phyloP scores from a whole-genome alignment of 257 asterid genomes.

The Apocynum venetum region DNA sequence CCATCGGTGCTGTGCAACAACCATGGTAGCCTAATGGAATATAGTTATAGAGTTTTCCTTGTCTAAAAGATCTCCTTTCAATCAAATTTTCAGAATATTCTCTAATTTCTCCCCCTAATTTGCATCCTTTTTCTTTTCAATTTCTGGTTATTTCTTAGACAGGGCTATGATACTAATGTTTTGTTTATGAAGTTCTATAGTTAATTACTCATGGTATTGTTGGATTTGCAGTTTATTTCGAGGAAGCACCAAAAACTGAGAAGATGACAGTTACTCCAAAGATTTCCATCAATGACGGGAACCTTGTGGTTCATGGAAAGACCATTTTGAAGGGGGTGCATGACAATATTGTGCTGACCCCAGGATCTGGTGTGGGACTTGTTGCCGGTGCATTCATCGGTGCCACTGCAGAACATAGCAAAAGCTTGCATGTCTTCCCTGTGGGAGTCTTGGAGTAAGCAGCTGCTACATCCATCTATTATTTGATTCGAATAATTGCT shows the following conservation, averaged over 20 bases:
- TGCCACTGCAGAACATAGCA: conserved; percentile 68
- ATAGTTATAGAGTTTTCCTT: not conserved
- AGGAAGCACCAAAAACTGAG: conserved; percentile 19
- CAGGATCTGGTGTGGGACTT: conserved; percentile 75
- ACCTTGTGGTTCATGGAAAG: conserved; percentile 93
- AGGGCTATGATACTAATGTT: not conserved
- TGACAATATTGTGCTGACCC: conserved; percentile 72
- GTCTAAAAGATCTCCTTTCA: not conserved
- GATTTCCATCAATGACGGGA: conserved; percentile 69
- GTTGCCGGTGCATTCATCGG: conserved; percentile 88
- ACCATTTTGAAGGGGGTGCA: conserved; percentile 83
- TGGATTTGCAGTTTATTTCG: conserved; percentile 39
- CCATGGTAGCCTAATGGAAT: not conserved
- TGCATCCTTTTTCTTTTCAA: not conserved
- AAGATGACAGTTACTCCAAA: conserved; percentile 89
- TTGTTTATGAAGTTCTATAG: not conserved
- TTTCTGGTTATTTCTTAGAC: not conserved
- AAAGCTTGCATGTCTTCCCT: conserved; percentile 80
- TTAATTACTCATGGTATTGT: conserved; percentile 9
- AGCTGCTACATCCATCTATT: not conserved
- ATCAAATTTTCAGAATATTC: not conserved
- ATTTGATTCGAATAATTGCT: not conserved
- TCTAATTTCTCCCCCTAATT: not conserved
- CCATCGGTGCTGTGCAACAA: not conserved
- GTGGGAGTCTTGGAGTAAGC: conserved; percentile 89